phyloP scores from a whole-genome alignment of 768 basidiomycete genomes.

The Coprinellus micaceus region DNA sequence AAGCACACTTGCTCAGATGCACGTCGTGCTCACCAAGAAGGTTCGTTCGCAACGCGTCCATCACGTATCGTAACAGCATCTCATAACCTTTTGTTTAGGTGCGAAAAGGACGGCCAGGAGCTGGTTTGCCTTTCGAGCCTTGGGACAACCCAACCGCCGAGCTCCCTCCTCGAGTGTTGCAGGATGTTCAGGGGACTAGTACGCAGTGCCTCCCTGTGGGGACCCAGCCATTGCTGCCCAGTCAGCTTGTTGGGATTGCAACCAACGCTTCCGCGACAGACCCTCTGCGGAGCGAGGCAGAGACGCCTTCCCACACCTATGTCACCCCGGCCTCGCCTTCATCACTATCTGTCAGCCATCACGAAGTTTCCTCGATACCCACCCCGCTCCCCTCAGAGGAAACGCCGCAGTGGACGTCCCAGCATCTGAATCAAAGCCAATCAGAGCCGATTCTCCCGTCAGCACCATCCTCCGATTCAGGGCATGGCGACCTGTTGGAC shows the following conservation, averaged over 20 bases:
- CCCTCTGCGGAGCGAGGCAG: neutral
- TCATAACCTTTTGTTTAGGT: conserved; percentile 30
- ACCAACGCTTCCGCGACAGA: neutral
- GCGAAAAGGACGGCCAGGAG: conserved; percentile 50
- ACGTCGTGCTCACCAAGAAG: conserved; percentile 43
- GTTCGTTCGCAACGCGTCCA: conserved; percentile 24
- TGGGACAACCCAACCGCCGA: conserved; percentile 39
- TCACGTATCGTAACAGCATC: neutral
- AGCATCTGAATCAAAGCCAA: no score
- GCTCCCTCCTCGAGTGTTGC: conserved; percentile 9
- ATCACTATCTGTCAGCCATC: conserved; percentile 1
- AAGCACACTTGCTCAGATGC: conserved; percentile 46
- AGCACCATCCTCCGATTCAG: neutral
- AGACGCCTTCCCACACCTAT: neutral
- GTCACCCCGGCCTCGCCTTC: conserved; percentile 10
- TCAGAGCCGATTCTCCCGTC: neutral
- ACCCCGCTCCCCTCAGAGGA: no score
- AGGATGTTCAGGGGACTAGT: conserved; percentile 2
- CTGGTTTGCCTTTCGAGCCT: conserved; percentile 49
- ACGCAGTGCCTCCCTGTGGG: conserved; percentile 7
- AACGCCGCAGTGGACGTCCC: no score
- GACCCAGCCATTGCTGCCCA: conserved; percentile 9
- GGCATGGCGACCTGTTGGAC: neutral
- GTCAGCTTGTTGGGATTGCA: conserved; percentile 2
- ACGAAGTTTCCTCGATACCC: no score